These are phyloP conservation scores for Boletus tylopilopsis DNA, from an alignment of 768 basidiomycete species.

Conservation along the genomic window DNA sequence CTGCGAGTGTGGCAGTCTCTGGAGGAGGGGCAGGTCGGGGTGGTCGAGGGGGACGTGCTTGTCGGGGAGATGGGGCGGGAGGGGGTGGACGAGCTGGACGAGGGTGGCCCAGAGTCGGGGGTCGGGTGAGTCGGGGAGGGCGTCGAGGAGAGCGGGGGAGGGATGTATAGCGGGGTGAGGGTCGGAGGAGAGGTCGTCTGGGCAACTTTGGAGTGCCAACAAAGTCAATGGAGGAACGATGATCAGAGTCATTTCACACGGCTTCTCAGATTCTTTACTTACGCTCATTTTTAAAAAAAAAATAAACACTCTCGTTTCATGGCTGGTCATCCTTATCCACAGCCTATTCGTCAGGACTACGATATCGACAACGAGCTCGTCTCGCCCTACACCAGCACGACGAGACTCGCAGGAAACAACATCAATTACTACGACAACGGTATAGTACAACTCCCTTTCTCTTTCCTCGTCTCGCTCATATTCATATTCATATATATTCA, in stretches of 20 bases:
- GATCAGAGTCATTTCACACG: no score
- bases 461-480: background rate
- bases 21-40: slow-evolving; percentile 51
- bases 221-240: no score
- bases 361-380: slow-evolving; percentile 47
- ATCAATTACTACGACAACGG: slow-evolving; percentile 30
- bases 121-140: slow-evolving; percentile 35
- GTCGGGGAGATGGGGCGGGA: slow-evolving; percentile 38
- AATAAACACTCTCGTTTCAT: slow-evolving; percentile 30
- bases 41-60: slow-evolving; percentile 53
- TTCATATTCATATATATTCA: background rate
- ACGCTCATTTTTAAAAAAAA: slow-evolving; percentile 29
- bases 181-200: slow-evolving; percentile 42
- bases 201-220: slow-evolving; percentile 13
- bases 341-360: slow-evolving; percentile 36
- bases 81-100: slow-evolving; percentile 52
- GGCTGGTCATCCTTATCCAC: slow-evolving; percentile 35
- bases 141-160: slow-evolving; percentile 42
- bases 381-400: slow-evolving; percentile 58
- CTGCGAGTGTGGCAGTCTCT: slow-evolving; percentile 51
- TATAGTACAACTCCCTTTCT: slow-evolving; percentile 21
- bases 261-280: slow-evolving; percentile 9
- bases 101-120: slow-evolving; percentile 62
- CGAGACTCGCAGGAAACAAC: slow-evolving; percentile 47
- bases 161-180: slow-evolving; percentile 31